Percentiles rank a stretch among this genome's conserved stretches.
phyloP scores from a whole-genome alignment of 345 rosid genomes.

The Populus tremula region DNA sequence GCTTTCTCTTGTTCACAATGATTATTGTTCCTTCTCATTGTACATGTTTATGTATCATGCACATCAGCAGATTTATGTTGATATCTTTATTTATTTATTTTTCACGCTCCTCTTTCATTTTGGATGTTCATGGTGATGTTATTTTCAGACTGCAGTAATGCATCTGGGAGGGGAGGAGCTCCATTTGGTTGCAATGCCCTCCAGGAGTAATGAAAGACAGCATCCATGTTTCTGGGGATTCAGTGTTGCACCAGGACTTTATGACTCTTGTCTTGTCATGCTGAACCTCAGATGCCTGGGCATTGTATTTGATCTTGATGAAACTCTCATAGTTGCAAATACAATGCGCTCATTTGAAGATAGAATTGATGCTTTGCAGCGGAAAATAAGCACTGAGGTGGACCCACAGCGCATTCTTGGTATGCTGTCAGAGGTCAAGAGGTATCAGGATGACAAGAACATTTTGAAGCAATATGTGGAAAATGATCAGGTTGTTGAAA shows the following conservation, averaged over 20 bases:
- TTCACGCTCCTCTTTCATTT: neutral
- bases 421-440: slow-evolving; percentile 79
- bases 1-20: neutral
- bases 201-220: slow-evolving; percentile 45
- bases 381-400: slow-evolving; percentile 65
- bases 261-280: slow-evolving; percentile 80
- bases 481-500: slow-evolving; percentile 88
- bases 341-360: slow-evolving; percentile 96
- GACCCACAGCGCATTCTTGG: slow-evolving; percentile 72
- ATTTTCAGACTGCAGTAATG: slow-evolving; percentile 84
- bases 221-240: slow-evolving; percentile 93
- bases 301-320: slow-evolving; percentile 98
- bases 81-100: neutral
- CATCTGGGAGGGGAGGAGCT: slow-evolving; percentile 73
- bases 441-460: slow-evolving; percentile 88
- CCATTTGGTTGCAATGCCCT: slow-evolving; percentile 90
- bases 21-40: neutral
- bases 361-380: slow-evolving; percentile 73
- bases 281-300: slow-evolving; percentile 91
- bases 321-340: slow-evolving; percentile 93
- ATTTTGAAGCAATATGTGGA: slow-evolving; percentile 91
- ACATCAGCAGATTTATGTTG: neutral
- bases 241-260: slow-evolving; percentile 63
- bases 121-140: slow-evolving; percentile 15
- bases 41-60: slow-evolving; percentile 4